Conservation (phyloP, 352 stramenopile genomes). For the Phytophthora sojae region DNA sequence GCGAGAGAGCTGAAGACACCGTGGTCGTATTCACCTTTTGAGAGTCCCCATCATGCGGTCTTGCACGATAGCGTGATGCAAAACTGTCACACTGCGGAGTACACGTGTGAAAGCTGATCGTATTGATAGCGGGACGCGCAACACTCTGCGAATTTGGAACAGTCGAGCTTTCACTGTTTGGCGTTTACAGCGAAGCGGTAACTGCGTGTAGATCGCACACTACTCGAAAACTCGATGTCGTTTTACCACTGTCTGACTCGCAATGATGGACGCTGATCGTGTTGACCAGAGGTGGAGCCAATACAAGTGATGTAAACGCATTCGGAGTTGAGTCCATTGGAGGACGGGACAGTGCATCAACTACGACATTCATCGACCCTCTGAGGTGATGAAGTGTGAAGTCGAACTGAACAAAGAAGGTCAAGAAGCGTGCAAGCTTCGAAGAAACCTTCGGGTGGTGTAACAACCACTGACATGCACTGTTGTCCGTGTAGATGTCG, state of each 20-base stretch:
- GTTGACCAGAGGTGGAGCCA: not conserved
- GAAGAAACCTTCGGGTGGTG: conserved; percentile 12
- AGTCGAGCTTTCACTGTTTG: too few relatives aligned
- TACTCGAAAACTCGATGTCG: not conserved
- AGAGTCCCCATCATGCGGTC: too few relatives aligned
- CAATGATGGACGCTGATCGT: not conserved
- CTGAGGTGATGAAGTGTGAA: conserved; percentile 7
- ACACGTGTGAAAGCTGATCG: too few relatives aligned
- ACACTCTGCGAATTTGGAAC: too few relatives aligned
- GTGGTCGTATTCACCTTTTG: too few relatives aligned
- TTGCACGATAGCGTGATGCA: too few relatives aligned
- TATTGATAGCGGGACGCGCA: too few relatives aligned
- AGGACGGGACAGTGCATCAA: conserved; percentile 1
- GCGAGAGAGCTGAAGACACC: too few relatives aligned
- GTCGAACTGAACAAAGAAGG: conserved; percentile 16
- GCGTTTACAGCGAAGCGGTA: not conserved
- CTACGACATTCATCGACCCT: conserved; percentile 5
- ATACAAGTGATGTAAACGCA: not conserved
- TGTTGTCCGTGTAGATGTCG: conserved; percentile 12
- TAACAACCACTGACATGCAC: conserved; percentile 15
- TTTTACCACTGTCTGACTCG: not conserved
- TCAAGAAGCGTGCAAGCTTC: conserved; percentile 14
- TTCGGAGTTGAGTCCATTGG: not conserved
- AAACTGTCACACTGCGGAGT: too few relatives aligned
- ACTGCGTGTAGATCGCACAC: not conserved